Evolutionary conservation across 2,329 filamentous ascomycete genomes (phyloP).

Genomic region (Penicillium sp.): DNA sequence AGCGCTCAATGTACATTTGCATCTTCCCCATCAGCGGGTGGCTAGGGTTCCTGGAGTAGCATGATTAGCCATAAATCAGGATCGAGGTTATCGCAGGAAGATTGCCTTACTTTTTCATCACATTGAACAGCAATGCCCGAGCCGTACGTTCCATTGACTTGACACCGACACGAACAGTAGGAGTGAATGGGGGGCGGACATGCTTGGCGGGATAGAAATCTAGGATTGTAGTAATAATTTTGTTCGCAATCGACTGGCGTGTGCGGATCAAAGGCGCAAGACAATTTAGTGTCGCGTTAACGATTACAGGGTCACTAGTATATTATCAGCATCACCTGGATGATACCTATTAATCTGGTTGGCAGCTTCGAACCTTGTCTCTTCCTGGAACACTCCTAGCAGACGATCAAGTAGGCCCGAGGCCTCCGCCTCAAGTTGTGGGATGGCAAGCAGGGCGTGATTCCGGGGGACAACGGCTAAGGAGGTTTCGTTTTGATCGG

Average conservation of each 20-base stretch:
- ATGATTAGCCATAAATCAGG: constrained; percentile 22
- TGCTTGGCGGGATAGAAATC: constrained; percentile 90
- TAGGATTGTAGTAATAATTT: constrained; percentile 81
- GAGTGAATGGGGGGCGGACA: constrained; percentile 73
- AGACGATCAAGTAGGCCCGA: constrained; percentile 88
- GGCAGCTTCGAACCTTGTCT: constrained; percentile 64
- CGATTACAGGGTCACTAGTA: constrained; percentile 76
- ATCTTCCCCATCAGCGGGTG: constrained; percentile 75
- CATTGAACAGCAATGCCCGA: constrained; percentile 77
- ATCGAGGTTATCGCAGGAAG: background rate
- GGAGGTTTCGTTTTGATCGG: constrained; percentile 79
- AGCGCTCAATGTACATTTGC: constrained; percentile 81
- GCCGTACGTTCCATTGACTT: constrained; percentile 96
- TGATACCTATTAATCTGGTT: background rate
- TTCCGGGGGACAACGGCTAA: constrained; percentile 80
- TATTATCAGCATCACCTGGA: constrained; percentile 8
- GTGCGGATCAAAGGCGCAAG: constrained; percentile 80
- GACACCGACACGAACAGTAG: constrained; percentile 77
- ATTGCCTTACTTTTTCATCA: constrained; percentile 68
- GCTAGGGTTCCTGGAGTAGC: constrained; percentile 67
- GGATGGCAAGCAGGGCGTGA: constrained; percentile 76
- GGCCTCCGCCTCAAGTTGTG: constrained; percentile 87
- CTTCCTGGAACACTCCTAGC: constrained; percentile 80
- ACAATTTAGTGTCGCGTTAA: constrained; percentile 90
- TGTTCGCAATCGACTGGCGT: constrained; percentile 76